These are phyloP conservation scores for Sonneratia caseolaris DNA, from an alignment of 345 rosid species.

Conservation along the genomic window DNA sequence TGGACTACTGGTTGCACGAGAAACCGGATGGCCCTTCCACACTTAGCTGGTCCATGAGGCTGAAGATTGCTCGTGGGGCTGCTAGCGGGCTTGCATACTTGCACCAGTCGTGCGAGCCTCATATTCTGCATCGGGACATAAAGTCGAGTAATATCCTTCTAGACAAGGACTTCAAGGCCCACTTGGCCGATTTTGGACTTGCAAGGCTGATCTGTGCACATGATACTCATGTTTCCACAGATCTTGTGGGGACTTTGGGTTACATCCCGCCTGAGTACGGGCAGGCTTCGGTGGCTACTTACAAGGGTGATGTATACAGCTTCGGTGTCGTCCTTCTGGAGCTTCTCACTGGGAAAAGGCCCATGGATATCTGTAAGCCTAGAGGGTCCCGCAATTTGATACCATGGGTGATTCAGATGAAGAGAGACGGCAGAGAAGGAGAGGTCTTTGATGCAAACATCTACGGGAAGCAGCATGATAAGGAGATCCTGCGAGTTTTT, in stretches of 20 bases:
- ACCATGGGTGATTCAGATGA: slow-evolving; percentile 61
- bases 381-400: slow-evolving; percentile 57
- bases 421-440: slow-evolving; percentile 43
- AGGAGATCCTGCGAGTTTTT: slow-evolving; percentile 50
- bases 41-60: slow-evolving; percentile 53
- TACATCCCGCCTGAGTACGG: slow-evolving; percentile 90
- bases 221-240: slow-evolving; percentile 78
- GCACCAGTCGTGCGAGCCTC: slow-evolving; percentile 78
- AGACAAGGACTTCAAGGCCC: slow-evolving; percentile 63
- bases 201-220: slow-evolving; percentile 65
- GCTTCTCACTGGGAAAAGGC: slow-evolving; percentile 78
- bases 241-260: slow-evolving; percentile 81
- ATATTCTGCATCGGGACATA: slow-evolving; percentile 72
- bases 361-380: slow-evolving; percentile 78
- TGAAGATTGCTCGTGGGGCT: slow-evolving; percentile 62
- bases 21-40: slow-evolving; percentile 53
- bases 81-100: slow-evolving; percentile 61
- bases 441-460: slow-evolving; percentile 64
- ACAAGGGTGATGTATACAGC: slow-evolving; percentile 76
- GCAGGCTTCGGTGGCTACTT: slow-evolving; percentile 77
- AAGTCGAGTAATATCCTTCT: slow-evolving; percentile 82
- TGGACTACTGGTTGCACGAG: slow-evolving; percentile 89
- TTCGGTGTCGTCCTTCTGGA: slow-evolving; percentile 87
- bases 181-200: slow-evolving; percentile 84
- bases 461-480: slow-evolving; percentile 45